Percentiles rank a stretch among this genome's conserved stretches.
phyloP scores from a whole-genome alignment of 78 protist genomes.

The Dictyostelium brefeldianum region DNA sequence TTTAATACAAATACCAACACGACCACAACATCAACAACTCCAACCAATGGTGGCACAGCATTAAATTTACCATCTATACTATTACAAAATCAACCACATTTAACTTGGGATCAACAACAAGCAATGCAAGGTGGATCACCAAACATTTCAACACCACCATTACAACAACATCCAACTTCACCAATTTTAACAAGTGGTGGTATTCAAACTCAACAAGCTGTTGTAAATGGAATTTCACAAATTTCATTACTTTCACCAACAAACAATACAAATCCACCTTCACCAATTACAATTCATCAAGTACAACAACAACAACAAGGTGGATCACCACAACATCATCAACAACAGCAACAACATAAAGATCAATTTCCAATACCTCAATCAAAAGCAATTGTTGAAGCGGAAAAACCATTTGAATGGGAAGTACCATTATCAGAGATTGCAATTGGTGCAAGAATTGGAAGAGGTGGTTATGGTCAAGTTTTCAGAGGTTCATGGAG shows the following conservation, averaged over 20 bases:
- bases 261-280: neutral
- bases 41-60: neutral
- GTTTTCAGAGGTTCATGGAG: conserved; percentile 77
- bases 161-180: neutral
- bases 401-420: conserved; percentile 73
- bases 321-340: neutral
- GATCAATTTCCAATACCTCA: conserved; percentile 10
- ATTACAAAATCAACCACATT: conserved; percentile 32
- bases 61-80: conserved; percentile 25
- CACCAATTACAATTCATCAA: conserved; percentile 32
- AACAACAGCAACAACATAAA: neutral
- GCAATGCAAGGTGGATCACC: neutral
- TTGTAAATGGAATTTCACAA: conserved; percentile 20
- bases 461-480: conserved; percentile 78
- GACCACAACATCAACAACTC: neutral
- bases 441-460: conserved; percentile 48
- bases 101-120: conserved; percentile 25
- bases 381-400: neutral
- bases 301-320: conserved; percentile 23
- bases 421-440: conserved; percentile 70
- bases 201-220: neutral
- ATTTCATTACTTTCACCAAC: conserved; percentile 66
- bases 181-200: neutral
- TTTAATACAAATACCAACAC: neutral
- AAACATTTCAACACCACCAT: conserved; percentile 11